A percentile compares a stretch with the other conserved stretches of the same genome.
These are phyloP conservation scores for Claviceps citrina DNA, from an alignment of 2,329 filamentous ascomycete genomes.

Conservation along the genomic window DNA sequence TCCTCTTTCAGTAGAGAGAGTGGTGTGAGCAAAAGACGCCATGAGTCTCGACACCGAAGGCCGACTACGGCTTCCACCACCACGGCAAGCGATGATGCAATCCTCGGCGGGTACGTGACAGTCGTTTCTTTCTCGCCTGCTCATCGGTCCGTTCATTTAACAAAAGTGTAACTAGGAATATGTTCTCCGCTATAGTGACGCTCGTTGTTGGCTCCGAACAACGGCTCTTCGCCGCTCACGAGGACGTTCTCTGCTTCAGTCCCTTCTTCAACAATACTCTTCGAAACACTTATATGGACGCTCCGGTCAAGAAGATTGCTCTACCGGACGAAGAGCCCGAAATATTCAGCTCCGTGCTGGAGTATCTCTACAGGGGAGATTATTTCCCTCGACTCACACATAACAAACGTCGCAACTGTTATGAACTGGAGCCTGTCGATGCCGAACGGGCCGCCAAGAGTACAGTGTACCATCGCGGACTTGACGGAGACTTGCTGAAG, in stretches of 20 bases:
- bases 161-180: not conserved
- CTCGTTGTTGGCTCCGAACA: conserved; percentile 67
- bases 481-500: conserved; percentile 58
- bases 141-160: not conserved
- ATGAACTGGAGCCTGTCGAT: conserved; percentile 56
- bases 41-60: conserved; percentile 33
- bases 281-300: conserved; percentile 20
- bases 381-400: conserved; percentile 74
- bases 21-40: conserved; percentile 39
- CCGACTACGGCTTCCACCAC: conserved; percentile 31
- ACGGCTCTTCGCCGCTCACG: conserved; percentile 80
- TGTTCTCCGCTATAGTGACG: conserved; percentile 57
- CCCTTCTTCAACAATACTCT: conserved; percentile 50
- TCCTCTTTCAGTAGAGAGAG: conserved; percentile 39
- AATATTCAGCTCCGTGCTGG: conserved; percentile 77
- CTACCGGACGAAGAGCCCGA: conserved; percentile 78
- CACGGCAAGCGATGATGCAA: conserved; percentile 21
- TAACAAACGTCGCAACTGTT: conserved; percentile 66
- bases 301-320: conserved; percentile 49
- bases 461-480: conserved; percentile 51
- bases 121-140: not conserved
- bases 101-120: conserved; percentile 28
- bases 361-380: conserved; percentile 88
- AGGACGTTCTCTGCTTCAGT: conserved; percentile 65
- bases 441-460: conserved; percentile 39